Percentiles rank a stretch among this genome's conserved stretches.
Evolutionary conservation across 2,329 filamentous ascomycete species (phyloP).

Genomic region (Scopulariopsis brevicaulis): DNA sequence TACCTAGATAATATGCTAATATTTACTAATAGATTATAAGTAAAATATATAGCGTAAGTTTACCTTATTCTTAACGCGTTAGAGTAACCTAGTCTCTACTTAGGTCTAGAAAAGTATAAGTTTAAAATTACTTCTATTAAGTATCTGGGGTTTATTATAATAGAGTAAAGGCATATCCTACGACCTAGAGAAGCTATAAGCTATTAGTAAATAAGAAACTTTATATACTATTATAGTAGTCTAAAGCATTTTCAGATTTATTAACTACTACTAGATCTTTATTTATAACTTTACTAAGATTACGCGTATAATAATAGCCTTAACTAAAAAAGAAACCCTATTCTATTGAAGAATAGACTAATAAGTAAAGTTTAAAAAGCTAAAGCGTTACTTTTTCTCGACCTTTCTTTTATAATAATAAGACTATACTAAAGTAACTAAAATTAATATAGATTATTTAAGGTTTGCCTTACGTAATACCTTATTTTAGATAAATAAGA

Average conservation of each 20-base stretch:
- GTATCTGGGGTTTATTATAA: neutral
- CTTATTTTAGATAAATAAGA: neutral
- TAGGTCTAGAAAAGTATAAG: neutral
- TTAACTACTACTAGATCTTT: constrained; percentile 1
- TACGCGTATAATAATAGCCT: neutral
- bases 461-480: neutral
- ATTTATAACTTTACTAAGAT: neutral
- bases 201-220: neutral
- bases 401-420: neutral
- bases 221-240: neutral
- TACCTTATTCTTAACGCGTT: neutral
- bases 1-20: neutral
- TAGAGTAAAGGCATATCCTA: neutral
- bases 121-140: neutral
- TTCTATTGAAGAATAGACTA: neutral
- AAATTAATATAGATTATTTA: neutral
- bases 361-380: neutral
- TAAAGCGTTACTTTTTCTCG: neutral
- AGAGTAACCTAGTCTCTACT: neutral
- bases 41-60: neutral
- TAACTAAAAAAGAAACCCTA: neutral
- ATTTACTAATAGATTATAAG: neutral
- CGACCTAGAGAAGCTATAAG: neutral
- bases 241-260: neutral
- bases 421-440: neutral